phyloP scores from a whole-genome alignment of 768 basidiomycete species.

The Collybia nuda region DNA sequence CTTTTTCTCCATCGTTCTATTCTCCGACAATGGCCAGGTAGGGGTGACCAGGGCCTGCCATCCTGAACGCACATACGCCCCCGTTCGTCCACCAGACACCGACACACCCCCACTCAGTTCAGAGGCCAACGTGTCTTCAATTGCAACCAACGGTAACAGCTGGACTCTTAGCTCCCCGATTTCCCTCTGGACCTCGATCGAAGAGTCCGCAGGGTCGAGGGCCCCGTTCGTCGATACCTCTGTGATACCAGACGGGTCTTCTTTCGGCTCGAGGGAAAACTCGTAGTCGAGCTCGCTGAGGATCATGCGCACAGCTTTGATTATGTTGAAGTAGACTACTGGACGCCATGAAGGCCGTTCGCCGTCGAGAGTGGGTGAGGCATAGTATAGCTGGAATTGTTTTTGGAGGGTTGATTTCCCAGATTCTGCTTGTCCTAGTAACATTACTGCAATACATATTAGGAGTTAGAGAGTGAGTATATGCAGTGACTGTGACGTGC shows the following conservation, averaged over 20 bases:
- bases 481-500: constrained; percentile 23
- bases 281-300: constrained; percentile 70
- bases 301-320: constrained; percentile 75
- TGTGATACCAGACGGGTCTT: neutral
- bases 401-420: constrained; percentile 86
- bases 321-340: constrained; percentile 81
- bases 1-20: constrained; percentile 29
- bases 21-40: constrained; percentile 39
- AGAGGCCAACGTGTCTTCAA: constrained; percentile 67
- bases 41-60: constrained; percentile 63
- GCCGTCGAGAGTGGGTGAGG: constrained; percentile 64
- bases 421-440: constrained; percentile 78
- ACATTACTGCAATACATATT: constrained; percentile 47
- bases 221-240: neutral
- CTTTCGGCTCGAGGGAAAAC: constrained; percentile 26
- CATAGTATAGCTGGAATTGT: constrained; percentile 82
- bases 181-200: constrained; percentile 24
- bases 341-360: constrained; percentile 78
- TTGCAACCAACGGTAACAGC: constrained; percentile 62
- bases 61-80: constrained; percentile 68
- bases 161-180: constrained; percentile 52
- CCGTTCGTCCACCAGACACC: constrained; percentile 57
- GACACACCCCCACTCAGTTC: constrained; percentile 68
- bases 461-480: neutral
- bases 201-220: neutral